Base-by-base conservation (phyloP, 1,284 basidiomycete genomes). In the Leccinum subspadiceum region DNA sequence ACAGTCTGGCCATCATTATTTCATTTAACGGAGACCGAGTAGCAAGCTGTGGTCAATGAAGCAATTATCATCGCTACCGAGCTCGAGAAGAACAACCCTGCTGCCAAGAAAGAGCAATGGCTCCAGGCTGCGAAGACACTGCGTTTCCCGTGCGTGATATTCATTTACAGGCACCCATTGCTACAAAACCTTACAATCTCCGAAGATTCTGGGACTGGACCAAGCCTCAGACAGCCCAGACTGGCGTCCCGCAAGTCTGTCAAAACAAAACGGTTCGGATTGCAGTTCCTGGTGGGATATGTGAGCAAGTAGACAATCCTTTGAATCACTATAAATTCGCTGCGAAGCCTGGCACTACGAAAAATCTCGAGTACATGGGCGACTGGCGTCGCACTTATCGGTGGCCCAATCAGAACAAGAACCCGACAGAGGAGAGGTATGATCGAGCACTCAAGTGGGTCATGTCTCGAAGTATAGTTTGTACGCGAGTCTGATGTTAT, bases 201-300 rank as follows among this genome's bases (percentile, higher is more conserved):
- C 51, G 9, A 1, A 66, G 65, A 15, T 66, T 59, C 46, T 66
- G 67, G 65, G 65, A 66, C 48, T 66, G 65, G 65, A 67, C 62
- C 12, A 53, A n/a, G 12, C 20, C 0, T 1, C 57, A 54, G 12
- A 68, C 54, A 0, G 56, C 46, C 4, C 1, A 53, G 3, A 54
- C 58, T 20, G 65, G 65, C 2, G 51, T 66, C 13, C 65, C 66
- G 1, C 2, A 48, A n/a, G 4, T 68, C 10, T 49, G 46, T 5
- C 65, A 66, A 31, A 13, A 56, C 0, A 0, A 56, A 1, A n/a
- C 12, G 0, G n/a, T 66, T 2, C 1, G 2, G 1, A 66, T 66
- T 1, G 22, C 5, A 1, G 39, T 52, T 12, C 60, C 60, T 12
- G 53, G 54, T 9, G 56, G 58, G 33, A n/a, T 35, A 13, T 9